Conservation (phyloP, 1,284 basidiomycete genomes). For the Melampsora occidentalis region DNA sequence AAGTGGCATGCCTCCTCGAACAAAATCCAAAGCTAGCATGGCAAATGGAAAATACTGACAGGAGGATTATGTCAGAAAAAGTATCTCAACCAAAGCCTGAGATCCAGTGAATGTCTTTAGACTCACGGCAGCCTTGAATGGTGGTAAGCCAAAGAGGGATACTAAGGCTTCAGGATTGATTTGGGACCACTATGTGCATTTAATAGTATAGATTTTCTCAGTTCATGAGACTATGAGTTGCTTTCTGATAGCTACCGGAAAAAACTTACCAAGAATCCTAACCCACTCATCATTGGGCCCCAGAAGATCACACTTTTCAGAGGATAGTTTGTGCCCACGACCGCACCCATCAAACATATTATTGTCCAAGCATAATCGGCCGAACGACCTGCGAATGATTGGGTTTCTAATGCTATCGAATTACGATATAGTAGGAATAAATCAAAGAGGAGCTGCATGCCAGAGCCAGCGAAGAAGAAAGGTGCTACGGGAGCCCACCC, state of each 20-base stretch:
- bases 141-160: constrained; percentile 42
- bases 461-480: constrained; percentile 44
- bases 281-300: constrained; percentile 42
- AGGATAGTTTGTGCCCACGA: constrained; percentile 42
- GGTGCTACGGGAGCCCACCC: constrained; percentile 18
- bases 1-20: constrained; percentile 38
- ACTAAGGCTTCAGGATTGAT: constrained; percentile 39
- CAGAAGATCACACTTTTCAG: constrained; percentile 41
- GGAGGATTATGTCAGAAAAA: neutral
- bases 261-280: constrained; percentile 34
- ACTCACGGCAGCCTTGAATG: constrained; percentile 39
- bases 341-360: constrained; percentile 31
- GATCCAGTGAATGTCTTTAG: neutral
- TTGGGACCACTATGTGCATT: constrained; percentile 39
- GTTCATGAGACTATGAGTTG: neutral
- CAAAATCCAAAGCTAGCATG: constrained; percentile 35
- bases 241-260: neutral
- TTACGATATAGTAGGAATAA: constrained; percentile 42
- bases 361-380: constrained; percentile 44
- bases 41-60: constrained; percentile 38
- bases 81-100: neutral
- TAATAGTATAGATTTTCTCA: neutral
- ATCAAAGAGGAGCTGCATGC: constrained; percentile 43
- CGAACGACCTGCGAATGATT: constrained; percentile 28
- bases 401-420: constrained; percentile 42